A percentile compares a stretch with the other conserved stretches of the same genome.
Evolutionary conservation across 2,329 filamentous ascomycete species (phyloP).

Genomic region (Penicillium expansum): DNA sequence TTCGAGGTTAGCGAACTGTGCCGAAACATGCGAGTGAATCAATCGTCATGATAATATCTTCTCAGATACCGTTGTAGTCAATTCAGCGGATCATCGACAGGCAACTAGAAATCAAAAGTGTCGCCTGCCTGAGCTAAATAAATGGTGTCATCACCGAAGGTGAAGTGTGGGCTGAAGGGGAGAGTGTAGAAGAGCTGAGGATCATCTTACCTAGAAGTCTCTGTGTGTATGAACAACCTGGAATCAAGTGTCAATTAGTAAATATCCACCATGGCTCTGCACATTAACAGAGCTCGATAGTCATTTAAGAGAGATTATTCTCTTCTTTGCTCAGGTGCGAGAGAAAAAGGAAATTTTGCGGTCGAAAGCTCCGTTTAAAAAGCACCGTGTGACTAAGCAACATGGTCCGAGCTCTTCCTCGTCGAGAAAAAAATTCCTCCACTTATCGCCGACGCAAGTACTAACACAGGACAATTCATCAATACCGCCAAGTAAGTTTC

Average conservation of each 20-base stretch:
- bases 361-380: conserved; percentile 21
- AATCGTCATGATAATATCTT: conserved; percentile 36
- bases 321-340: neutral
- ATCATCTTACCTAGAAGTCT: conserved; percentile 19
- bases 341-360: conserved; percentile 15
- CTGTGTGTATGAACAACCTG: conserved; percentile 1
- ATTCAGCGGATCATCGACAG: conserved; percentile 55
- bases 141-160: conserved; percentile 48
- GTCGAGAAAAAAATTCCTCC: conserved; percentile 29
- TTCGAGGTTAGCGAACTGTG: conserved; percentile 24
- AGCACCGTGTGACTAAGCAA: conserved; percentile 20
- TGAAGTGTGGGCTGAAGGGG: conserved; percentile 13
- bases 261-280: conserved; percentile 5
- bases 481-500: conserved; percentile 31
- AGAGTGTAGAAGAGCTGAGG: conserved; percentile 10
- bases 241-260: neutral
- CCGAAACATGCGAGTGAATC: conserved; percentile 12
- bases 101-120: conserved; percentile 54
- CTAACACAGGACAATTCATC: conserved; percentile 15
- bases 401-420: conserved; percentile 18
- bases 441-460: conserved; percentile 17
- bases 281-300: conserved; percentile 1
- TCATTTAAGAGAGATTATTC: neutral
- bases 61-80: conserved; percentile 99
- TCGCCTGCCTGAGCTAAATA: conserved; percentile 46